A percentile compares a stretch with the other conserved stretches of the same genome.
These are phyloP conservation scores for Fusarium nygamai DNA, from an alignment of 2,329 filamentous ascomycete genomes.

Conservation along the genomic window DNA sequence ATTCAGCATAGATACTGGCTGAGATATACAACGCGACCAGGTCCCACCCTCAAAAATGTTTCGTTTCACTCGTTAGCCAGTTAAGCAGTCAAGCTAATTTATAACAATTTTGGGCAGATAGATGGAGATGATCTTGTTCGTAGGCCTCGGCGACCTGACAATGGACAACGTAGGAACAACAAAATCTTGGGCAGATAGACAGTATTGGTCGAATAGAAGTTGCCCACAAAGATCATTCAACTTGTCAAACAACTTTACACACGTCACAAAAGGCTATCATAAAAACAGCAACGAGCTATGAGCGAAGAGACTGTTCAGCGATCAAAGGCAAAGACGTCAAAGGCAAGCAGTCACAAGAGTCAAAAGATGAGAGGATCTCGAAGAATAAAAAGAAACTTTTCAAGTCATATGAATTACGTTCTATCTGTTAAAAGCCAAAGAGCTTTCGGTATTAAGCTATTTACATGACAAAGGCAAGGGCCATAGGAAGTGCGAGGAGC, in stretches of 20 bases:
- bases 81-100: accelerated
- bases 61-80: background rate
- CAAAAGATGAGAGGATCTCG: background rate
- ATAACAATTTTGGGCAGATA: background rate
- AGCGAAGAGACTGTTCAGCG: background rate
- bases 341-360: background rate
- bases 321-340: background rate
- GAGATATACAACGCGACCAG: too few species aligned
- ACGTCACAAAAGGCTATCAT: background rate
- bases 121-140: background rate
- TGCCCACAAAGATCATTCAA: background rate
- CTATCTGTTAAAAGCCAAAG: conserved; percentile 28
- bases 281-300: background rate
- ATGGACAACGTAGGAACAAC: background rate
- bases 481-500: conserved; percentile 19
- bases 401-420: conserved; percentile 9
- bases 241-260: background rate
- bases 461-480: conserved; percentile 26
- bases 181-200: too few species aligned
- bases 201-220: too few species aligned
- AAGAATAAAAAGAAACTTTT: background rate
- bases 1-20: background rate
- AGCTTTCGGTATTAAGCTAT: conserved; percentile 17
- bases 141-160: too few species aligned
- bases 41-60: too few species aligned